These are phyloP conservation scores for Cryptosporidium ryanae DNA, from an alignment of 169 alveolate species.

Conservation along the genomic window DNA sequence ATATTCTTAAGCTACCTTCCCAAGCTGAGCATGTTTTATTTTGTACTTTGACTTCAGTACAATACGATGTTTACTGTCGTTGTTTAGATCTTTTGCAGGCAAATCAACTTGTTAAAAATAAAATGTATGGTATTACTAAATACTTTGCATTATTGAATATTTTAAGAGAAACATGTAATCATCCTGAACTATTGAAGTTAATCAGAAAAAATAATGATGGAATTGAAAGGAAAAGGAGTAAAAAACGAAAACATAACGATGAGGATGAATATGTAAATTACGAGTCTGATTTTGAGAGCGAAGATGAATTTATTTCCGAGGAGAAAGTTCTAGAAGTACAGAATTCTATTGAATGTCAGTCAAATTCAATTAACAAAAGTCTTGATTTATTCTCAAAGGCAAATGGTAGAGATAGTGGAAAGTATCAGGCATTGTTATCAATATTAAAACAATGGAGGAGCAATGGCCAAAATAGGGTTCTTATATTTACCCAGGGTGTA, in stretches of 20 bases:
- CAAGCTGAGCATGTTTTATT: conserved; percentile 80
- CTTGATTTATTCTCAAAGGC: neutral
- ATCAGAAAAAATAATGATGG: conserved; percentile 13
- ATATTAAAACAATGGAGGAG: conserved; percentile 51
- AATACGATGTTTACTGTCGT: conserved; percentile 78
- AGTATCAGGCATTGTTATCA: conserved; percentile 62
- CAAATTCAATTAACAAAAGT: neutral
- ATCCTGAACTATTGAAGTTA: conserved; percentile 81
- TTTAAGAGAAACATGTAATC: conserved; percentile 82
- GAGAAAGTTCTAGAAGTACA: neutral
- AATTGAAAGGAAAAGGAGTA: neutral
- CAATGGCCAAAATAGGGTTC: conserved; percentile 47
- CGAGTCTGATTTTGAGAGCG: conserved; percentile 1
- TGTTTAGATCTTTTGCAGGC: conserved; percentile 64
- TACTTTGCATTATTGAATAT: conserved; percentile 72
- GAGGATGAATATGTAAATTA: conserved; percentile 3
- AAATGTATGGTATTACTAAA: conserved; percentile 45
- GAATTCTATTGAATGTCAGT: neutral
- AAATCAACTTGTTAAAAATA: conserved; percentile 36
- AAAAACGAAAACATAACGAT: neutral
- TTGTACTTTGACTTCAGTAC: conserved; percentile 80
- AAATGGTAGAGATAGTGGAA: conserved; percentile 64
- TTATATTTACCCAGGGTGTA: conserved; percentile 69
- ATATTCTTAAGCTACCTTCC: conserved; percentile 75
- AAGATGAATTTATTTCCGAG: conserved; percentile 1